Evolutionary conservation across 2,329 filamentous ascomycete genomes (phyloP).

Genomic region (Neonectria faginata): DNA sequence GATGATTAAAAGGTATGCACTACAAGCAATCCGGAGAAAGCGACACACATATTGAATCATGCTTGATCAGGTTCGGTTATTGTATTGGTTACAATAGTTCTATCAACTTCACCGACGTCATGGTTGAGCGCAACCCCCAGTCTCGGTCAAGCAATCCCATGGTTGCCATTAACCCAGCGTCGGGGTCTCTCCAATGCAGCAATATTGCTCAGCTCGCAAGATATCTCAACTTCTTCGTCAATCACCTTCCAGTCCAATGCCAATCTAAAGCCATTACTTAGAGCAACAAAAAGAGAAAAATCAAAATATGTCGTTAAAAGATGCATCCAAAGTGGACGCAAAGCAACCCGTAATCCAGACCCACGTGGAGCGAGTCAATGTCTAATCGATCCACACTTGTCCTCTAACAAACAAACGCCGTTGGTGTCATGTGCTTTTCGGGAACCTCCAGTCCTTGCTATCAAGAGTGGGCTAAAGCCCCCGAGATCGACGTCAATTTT

Average conservation of each 20-base stretch:
- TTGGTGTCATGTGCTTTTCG: constrained; percentile 46
- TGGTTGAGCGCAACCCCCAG: constrained; percentile 7
- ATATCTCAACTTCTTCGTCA: constrained; percentile 24
- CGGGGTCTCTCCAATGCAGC: constrained; percentile 19
- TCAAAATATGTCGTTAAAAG: constrained; percentile 28
- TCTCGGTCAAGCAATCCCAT: constrained; percentile 21
- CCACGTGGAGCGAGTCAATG: constrained; percentile 40
- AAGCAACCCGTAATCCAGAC: constrained; percentile 45
- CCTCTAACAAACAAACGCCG: constrained; percentile 48
- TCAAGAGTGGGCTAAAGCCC: constrained; percentile 30
- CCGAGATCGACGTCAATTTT: constrained; percentile 45
- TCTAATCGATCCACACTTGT: constrained; percentile 45
- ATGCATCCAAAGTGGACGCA: constrained; percentile 39
- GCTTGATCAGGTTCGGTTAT: constrained; percentile 18
- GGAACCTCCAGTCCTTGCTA: constrained; percentile 20
- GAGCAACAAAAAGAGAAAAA: constrained; percentile 38
- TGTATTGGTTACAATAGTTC: constrained; percentile 22
- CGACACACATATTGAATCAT: not conserved
- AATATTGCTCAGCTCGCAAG: constrained; percentile 26
- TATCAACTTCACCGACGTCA: constrained; percentile 20
- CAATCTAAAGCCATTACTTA: constrained; percentile 48
- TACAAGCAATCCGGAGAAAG: not conserved
- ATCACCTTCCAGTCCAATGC: constrained; percentile 29
- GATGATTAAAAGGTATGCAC: not conserved
- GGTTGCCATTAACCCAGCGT: constrained; percentile 21